phyloP scores from a whole-genome alignment of 352 stramenopile genomes.

The Globisporangium yorkense region DNA sequence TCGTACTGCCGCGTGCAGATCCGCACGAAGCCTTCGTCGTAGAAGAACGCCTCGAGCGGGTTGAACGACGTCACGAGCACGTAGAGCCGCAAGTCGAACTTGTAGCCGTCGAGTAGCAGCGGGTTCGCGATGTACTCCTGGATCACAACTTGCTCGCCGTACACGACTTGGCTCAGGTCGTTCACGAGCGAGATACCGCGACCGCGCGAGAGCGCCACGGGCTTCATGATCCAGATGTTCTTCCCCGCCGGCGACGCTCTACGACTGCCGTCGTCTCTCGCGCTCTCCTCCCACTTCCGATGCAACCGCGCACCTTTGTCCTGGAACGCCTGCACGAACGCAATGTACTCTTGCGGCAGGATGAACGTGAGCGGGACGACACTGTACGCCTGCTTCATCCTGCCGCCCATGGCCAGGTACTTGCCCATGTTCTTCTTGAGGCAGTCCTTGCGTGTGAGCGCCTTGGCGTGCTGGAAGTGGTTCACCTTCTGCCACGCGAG shows the following conservation, averaged over 20 bases:
- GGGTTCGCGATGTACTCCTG: slow-evolving; percentile 89
- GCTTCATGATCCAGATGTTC: slow-evolving; percentile 95
- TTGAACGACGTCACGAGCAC: slow-evolving; percentile 93
- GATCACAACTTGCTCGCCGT: slow-evolving; percentile 84
- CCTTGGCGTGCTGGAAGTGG: slow-evolving; percentile 88
- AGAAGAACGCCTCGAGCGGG: slow-evolving; percentile 91
- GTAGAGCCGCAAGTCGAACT: slow-evolving; percentile 91
- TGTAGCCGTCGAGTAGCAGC: slow-evolving; percentile 87
- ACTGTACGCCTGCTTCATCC: slow-evolving; percentile 69
- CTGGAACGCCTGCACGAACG: slow-evolving; percentile 86
- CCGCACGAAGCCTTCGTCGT: slow-evolving; percentile 91
- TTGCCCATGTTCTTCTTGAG: slow-evolving; percentile 86
- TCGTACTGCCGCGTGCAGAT: slow-evolving; percentile 86
- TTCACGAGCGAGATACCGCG: slow-evolving; percentile 92
- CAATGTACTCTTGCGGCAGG: slow-evolving; percentile 90
- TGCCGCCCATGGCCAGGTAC: slow-evolving; percentile 40
- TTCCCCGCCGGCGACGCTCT: slow-evolving; percentile 13
- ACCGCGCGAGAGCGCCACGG: slow-evolving; percentile 86
- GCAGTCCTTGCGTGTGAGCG: slow-evolving; percentile 92
- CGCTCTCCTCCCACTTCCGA: background rate
- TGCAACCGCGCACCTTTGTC: slow-evolving; percentile 24
- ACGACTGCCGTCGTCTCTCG: background rate
- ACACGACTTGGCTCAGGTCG: slow-evolving; percentile 83
- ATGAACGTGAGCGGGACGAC: slow-evolving; percentile 92
- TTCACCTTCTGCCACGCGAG: slow-evolving; percentile 94